A percentile compares a stretch with the other conserved stretches of the same genome.
phyloP scores from a whole-genome alignment of 2,329 filamentous ascomycete genomes.

The Xylaria sp. region DNA sequence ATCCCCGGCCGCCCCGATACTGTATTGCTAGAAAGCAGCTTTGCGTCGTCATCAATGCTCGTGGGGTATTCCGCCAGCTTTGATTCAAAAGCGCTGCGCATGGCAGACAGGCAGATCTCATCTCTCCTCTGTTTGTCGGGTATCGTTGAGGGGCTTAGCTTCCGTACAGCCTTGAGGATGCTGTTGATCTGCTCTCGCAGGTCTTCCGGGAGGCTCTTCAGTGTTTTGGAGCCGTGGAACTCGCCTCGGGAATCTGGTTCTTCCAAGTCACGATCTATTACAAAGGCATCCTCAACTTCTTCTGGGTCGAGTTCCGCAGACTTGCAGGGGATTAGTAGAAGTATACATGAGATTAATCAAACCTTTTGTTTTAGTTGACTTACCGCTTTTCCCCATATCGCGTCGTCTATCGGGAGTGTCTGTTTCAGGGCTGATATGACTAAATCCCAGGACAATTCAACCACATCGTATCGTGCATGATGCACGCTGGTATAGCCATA shows the following conservation, averaged over 20 bases:
- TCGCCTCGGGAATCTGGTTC: slow-evolving; percentile 58
- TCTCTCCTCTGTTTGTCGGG: slow-evolving; percentile 58
- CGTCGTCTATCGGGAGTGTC: slow-evolving; percentile 46
- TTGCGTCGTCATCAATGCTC: slow-evolving; percentile 47
- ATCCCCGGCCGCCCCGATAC: slow-evolving; percentile 54
- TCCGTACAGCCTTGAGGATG: slow-evolving; percentile 56
- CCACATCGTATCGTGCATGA: slow-evolving; percentile 80
- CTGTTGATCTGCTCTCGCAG: slow-evolving; percentile 58
- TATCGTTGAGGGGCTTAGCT: slow-evolving; percentile 48
- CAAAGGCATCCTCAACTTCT: slow-evolving; percentile 76
- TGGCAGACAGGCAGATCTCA: slow-evolving; percentile 49
- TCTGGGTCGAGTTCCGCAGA: slow-evolving; percentile 62
- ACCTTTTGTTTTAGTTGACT: slow-evolving; percentile 29
- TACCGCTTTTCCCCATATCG: slow-evolving; percentile 51
- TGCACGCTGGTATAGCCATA: slow-evolving; percentile 87
- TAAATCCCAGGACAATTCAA: slow-evolving; percentile 71
- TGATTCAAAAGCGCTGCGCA: slow-evolving; percentile 47
- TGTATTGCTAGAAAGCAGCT: slow-evolving; percentile 41
- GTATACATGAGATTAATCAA: not conserved
- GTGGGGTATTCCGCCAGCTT: slow-evolving; percentile 52
- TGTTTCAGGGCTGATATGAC: slow-evolving; percentile 55
- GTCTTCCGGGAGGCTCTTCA: slow-evolving; percentile 55
- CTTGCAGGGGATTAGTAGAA: slow-evolving; percentile 41
- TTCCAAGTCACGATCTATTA: slow-evolving; percentile 63
- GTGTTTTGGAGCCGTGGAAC: slow-evolving; percentile 45